A percentile compares a stretch with the other conserved stretches of the same genome.
Conservation (phyloP, 164 flowering plant species). For the grape (Vitis vinifera) region ASM3070453v1 NC_081806.1:19421001-19421500, state of each 20-base stretch:
- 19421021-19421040: constrained; percentile 76
- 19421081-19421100: constrained; percentile 25
- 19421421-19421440: too few species aligned
- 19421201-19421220: constrained; percentile 81
- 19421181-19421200: constrained; percentile 78
- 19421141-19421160: constrained; percentile 20
- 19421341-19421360: too few species aligned
- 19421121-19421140: neutral
- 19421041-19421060: constrained; percentile 94
- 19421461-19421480: too few species aligned
- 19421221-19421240: constrained; percentile 81
- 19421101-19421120: constrained; percentile 3
- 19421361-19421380: too few species aligned
- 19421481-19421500: too few species aligned
- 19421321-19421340: too few species aligned
- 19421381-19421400: too few species aligned
- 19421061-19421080: constrained; percentile 72
- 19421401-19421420: too few species aligned
- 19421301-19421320: too few species aligned
- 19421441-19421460: too few species aligned
- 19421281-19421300: too few species aligned
- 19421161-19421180: constrained; percentile 2
- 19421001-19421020: constrained; percentile 73
- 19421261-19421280: constrained; percentile 23
- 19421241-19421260: constrained; percentile 75